Conservation (phyloP, 2,329 filamentous ascomycete genomes). For the Grosmannia huntii region DNA sequence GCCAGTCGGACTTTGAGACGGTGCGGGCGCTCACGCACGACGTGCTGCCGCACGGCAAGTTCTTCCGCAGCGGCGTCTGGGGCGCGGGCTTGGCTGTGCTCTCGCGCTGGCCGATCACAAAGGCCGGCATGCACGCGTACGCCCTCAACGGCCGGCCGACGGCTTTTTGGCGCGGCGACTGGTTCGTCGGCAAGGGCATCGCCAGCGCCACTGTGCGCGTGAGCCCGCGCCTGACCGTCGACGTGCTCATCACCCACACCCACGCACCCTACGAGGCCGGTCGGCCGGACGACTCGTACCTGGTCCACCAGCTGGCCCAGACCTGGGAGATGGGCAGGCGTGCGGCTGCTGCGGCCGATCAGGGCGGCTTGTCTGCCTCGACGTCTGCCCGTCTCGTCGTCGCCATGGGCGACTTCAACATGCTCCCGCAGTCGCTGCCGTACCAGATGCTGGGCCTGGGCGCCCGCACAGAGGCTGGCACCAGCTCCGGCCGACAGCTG, state of each 20-base stretch:
- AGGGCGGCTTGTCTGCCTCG: not conserved
- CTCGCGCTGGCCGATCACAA: constrained; percentile 83
- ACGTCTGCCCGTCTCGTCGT: constrained; percentile 53
- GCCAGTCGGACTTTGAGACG: constrained; percentile 60
- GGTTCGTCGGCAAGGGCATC: constrained; percentile 92
- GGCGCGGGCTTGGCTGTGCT: constrained; percentile 82
- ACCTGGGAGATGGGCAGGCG: constrained; percentile 91
- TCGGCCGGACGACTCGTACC: constrained; percentile 58
- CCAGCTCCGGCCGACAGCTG: constrained; percentile 48
- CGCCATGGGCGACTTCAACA: constrained; percentile 90
- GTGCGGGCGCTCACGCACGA: constrained; percentile 60
- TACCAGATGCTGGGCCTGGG: constrained; percentile 54
- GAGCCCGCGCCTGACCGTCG: constrained; percentile 44
- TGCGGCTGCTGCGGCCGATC: constrained; percentile 64
- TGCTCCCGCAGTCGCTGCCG: constrained; percentile 75
- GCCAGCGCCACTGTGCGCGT: constrained; percentile 70
- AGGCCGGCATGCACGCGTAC: constrained; percentile 76
- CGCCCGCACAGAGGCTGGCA: constrained; percentile 23
- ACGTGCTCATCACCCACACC: constrained; percentile 86
- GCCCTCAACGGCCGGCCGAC: constrained; percentile 88
- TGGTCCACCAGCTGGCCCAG: constrained; percentile 82
- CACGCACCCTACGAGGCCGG: constrained; percentile 81
- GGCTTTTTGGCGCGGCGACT: constrained; percentile 88
- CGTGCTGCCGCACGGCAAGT: constrained; percentile 80
- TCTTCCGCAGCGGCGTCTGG: constrained; percentile 82